Percentiles rank a stretch among this genome's conserved stretches.
phyloP scores from a whole-genome alignment of 2,329 filamentous ascomycete genomes.

The Alternaria sp. region DNA sequence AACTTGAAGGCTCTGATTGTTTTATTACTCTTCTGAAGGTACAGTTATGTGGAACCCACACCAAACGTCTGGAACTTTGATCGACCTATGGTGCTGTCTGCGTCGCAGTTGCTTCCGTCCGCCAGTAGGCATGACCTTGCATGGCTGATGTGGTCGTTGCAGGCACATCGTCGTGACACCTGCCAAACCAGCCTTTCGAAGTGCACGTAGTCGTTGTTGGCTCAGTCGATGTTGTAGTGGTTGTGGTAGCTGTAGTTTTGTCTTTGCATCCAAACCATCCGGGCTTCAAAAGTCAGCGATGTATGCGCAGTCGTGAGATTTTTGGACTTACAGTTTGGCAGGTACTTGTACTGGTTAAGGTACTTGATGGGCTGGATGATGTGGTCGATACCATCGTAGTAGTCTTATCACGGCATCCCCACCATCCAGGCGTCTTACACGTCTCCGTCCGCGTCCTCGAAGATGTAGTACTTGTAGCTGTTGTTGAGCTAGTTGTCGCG shows the following conservation, averaged over 20 bases:
- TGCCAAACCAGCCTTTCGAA: constrained; percentile 50
- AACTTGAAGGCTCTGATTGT: not conserved
- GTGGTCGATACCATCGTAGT: constrained; percentile 37
- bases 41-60: not conserved
- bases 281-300: constrained; percentile 34
- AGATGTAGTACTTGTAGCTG: constrained; percentile 34
- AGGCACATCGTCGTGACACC: constrained; percentile 40
- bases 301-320: not conserved
- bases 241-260: constrained; percentile 31
- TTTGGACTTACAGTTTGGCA: constrained; percentile 44
- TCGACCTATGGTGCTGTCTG: constrained; percentile 25
- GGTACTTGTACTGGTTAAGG: constrained; percentile 41
- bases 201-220: constrained; percentile 43
- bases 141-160: constrained; percentile 40
- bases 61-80: not conserved
- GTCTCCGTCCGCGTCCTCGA: constrained; percentile 47
- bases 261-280: constrained; percentile 53
- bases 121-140: constrained; percentile 40
- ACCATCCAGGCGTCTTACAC: constrained; percentile 51
- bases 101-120: constrained; percentile 35
- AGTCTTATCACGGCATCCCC: constrained; percentile 49
- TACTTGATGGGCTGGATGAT: constrained; percentile 31
- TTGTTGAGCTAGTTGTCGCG: constrained; percentile 35
- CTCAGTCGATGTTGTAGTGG: constrained; percentile 32
- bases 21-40: not conserved